Base-by-base conservation (phyloP, 1,284 basidiomycete species). In the Marasmius fiardii region DNA sequence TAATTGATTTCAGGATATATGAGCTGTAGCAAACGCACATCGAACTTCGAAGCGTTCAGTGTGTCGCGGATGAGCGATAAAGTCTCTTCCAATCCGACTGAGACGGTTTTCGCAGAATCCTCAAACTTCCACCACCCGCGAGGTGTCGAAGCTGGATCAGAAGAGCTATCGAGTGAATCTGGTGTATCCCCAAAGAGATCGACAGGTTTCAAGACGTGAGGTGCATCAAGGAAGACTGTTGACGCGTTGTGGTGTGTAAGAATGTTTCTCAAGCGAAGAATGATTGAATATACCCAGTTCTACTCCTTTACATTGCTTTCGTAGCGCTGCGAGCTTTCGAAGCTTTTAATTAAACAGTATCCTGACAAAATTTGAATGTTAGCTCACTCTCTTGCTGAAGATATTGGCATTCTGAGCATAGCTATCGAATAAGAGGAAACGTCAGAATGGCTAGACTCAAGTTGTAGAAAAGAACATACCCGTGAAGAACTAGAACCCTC, bases 141-240 rank as follows among this genome's bases (percentile, higher is more conserved):
- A 10, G 92, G 86, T 1, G 78, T 83, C 33, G 86, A 76, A 31
- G 85, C 76, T 2, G 86, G 83, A 62, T 88, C 82, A 14, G 75
- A 74, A 14, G 67, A 61, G 23, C 79, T 74, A 11, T 74, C 67
- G 0, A 76, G 68, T 1, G 79, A 76, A 59, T 83, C 88, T 24
- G 77, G 71, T 2, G 86, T 80, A 43, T 80, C 85, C 48, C 77
- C 79, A n/a, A 79, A 74, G 14, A 92, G 70, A 64, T 95, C 92
- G 5, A 78, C 85, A 0, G 86, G 86, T 53, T 85, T 78, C 28
- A 94, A 76, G 18, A 93, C 76, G 54, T 88, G 78, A 10, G 92
- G 90, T 0, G 82, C 90, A 63, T 95, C 90, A 49, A 92, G 66
- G 67, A 93, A 94, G 3, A 94, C 92, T 94, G 28, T n/a, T 26